A percentile compares a stretch with the other conserved stretches of the same genome.
These are phyloP conservation scores for Penicillium lagena DNA, from an alignment of 495 filamentous ascomycete species.

Conservation along the genomic window DNA sequence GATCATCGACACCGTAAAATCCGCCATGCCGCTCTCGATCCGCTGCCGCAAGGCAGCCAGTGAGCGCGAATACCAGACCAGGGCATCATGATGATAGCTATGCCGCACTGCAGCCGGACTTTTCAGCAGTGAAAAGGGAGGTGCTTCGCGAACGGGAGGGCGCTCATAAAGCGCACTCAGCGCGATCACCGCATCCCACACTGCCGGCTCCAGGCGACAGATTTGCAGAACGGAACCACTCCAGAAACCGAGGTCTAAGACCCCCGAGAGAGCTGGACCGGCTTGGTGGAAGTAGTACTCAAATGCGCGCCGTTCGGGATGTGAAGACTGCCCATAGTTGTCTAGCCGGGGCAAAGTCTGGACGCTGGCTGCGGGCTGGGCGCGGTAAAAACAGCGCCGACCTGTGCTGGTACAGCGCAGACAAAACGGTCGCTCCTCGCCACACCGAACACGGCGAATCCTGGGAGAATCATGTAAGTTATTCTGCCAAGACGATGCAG, in stretches of 20 bases:
- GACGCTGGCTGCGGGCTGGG: background rate
- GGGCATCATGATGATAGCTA: slow-evolving; percentile 9
- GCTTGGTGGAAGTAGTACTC: slow-evolving; percentile 15
- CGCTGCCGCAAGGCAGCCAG: slow-evolving; percentile 28
- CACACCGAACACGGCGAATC: slow-evolving; percentile 9
- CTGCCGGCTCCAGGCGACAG: slow-evolving; percentile 14
- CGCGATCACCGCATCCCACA: slow-evolving; percentile 19
- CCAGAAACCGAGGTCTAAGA: slow-evolving; percentile 12
- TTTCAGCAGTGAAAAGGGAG: slow-evolving; percentile 9
- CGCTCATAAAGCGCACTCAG: slow-evolving; percentile 15
- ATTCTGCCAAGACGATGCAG: background rate
- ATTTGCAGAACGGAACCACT: slow-evolving; percentile 11
- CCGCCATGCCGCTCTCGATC: slow-evolving; percentile 17
- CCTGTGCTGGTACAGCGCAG: slow-evolving; percentile 11
- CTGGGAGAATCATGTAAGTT: background rate
- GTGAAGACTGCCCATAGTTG: background rate
- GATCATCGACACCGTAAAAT: slow-evolving; percentile 35
- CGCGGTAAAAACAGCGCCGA: slow-evolving; percentile 7
- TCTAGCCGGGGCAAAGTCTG: background rate
- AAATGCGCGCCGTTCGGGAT: slow-evolving; percentile 14
- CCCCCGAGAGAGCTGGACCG: slow-evolving; percentile 9
- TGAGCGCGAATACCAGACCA: slow-evolving; percentile 41
- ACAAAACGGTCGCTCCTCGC: slow-evolving; percentile 14
- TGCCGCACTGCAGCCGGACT: slow-evolving; percentile 8
- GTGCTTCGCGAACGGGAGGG: slow-evolving; percentile 11